These are phyloP conservation scores for Phytophthora hibernalis DNA, from an alignment of 352 stramenopile genomes.

Conservation along the genomic window DNA sequence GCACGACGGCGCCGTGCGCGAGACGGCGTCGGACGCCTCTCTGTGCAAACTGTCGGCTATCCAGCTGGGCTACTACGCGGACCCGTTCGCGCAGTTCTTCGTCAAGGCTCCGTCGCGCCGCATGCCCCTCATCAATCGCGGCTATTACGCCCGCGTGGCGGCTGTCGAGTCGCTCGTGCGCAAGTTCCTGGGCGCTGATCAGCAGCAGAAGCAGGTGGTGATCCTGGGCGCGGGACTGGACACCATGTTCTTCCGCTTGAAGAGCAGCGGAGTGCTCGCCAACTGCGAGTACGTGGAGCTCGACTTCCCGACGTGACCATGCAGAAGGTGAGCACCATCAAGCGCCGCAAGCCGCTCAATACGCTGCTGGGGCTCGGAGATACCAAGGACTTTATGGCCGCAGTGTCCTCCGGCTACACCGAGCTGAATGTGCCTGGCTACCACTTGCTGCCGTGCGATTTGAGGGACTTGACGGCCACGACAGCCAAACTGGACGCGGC, in stretches of 20 bases:
- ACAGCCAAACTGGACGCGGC: conserved; percentile 65
- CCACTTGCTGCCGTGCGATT: conserved; percentile 79
- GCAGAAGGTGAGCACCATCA: conserved; percentile 84
- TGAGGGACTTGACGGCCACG: conserved; percentile 66
- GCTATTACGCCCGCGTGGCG: conserved; percentile 87
- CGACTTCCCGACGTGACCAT: conserved; percentile 83
- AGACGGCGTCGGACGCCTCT: conserved; percentile 83
- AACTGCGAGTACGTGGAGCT: conserved; percentile 87
- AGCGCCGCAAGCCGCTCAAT: conserved; percentile 66
- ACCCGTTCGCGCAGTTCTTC: conserved; percentile 86
- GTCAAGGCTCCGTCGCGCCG: conserved; percentile 82
- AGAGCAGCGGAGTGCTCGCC: conserved; percentile 39
- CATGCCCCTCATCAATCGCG: conserved; percentile 91
- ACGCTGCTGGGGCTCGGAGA: conserved; percentile 49
- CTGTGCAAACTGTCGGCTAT: conserved; percentile 88
- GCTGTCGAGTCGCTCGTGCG: conserved; percentile 76
- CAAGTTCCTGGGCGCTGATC: conserved; percentile 55
- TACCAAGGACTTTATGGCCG: conserved; percentile 55
- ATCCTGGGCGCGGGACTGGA: conserved; percentile 84
- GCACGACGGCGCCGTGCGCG: conserved; percentile 82
- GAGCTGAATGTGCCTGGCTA: conserved; percentile 80
- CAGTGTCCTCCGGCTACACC: conserved; percentile 57
- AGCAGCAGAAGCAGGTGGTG: conserved; percentile 73
- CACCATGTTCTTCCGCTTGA: conserved; percentile 87
- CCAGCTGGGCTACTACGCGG: conserved; percentile 75